A percentile compares a stretch with the other conserved stretches of the same genome.
Conservation (phyloP, 257 asterid genomes). For the Gynochthodes officinalis region DNA sequence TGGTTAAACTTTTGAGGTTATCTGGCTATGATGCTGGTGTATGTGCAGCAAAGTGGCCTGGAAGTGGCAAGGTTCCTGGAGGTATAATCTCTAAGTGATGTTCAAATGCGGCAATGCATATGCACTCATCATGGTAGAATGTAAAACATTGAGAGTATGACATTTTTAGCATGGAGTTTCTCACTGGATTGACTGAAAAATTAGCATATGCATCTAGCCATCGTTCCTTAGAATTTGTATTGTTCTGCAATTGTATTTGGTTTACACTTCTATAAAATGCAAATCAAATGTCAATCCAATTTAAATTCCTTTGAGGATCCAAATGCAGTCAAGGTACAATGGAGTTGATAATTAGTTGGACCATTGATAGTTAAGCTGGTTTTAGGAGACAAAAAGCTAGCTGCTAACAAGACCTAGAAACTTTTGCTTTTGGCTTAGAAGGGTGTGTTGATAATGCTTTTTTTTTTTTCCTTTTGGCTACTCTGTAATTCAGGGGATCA, state of each 20-base stretch:
- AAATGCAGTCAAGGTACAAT: background rate
- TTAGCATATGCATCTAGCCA: too few species aligned
- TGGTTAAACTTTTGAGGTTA: conserved; percentile 58
- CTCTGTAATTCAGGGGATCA: conserved; percentile 51
- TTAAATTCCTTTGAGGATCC: background rate
- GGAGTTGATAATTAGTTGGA: background rate
- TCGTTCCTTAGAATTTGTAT: background rate
- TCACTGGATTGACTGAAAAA: background rate
- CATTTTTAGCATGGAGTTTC: background rate
- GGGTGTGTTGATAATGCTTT: conserved; percentile 2
- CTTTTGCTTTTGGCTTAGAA: background rate
- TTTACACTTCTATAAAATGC: background rate
- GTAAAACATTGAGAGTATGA: background rate
- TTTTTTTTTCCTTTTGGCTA: background rate
- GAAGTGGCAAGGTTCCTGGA: conserved; percentile 68
- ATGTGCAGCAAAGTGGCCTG: conserved; percentile 68
- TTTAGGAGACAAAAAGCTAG: too few species aligned
- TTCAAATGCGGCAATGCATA: background rate
- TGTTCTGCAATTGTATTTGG: background rate
- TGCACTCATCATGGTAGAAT: background rate
- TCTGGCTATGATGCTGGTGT: conserved; percentile 79
- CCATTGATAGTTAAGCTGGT: background rate
- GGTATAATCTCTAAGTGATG: conserved; percentile 21
- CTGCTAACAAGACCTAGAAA: background rate
- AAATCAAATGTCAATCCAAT: background rate